Base-by-base conservation (phyloP, 805 yeast species). In the Yamadazyma scolyti region DNA sequence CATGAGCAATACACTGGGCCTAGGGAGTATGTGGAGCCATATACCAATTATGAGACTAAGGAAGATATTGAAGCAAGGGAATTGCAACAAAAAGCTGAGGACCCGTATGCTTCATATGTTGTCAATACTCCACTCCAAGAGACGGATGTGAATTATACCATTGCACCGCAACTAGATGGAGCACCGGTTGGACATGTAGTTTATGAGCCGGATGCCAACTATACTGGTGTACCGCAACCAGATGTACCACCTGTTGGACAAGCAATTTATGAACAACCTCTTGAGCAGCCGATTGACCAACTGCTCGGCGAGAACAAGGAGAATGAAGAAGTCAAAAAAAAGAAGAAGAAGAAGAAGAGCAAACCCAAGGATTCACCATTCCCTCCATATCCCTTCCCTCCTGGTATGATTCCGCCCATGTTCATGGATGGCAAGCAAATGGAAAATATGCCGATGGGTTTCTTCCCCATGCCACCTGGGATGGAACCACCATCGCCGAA, bases 51-150 rank as follows among this genome's bases (percentile, higher is more conserved):
- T 24, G 43, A 39, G 9, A 49, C 55, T 1, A 38, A 40, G 15
- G 47, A 40, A 10, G 60, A 50, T 8, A 26, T 16, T 4, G 30
- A 32, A 7, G 39, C 31, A 8, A 35, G 28, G 19, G 34, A 39
- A 19, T 20, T 22, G 17, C 25, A 21, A 19, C 33, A 26, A 20
- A 30, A 13, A 13, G 31, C 31, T 7, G 40, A 39, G 11, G 61
- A 56, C 25, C 61, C 62, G 0, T 53, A 46, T 24, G 58, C 56
- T 6, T n/a, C n/a, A n/a, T n/a, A n/a, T n/a, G n/a, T n/a, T n/a
- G n/a, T n/a, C 44, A 53, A 18, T 55, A 56, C 31, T 25, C 26
- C 15, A 32, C 51, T 4, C 50, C 56, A n/a, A 50, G n/a, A n/a
- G n/a, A n/a, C n/a, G n/a, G n/a, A n/a, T n/a, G n/a, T n/a, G n/a